Conservation (phyloP, 176 grass and related monocot genomes). For the Carex cristatella region DNA sequence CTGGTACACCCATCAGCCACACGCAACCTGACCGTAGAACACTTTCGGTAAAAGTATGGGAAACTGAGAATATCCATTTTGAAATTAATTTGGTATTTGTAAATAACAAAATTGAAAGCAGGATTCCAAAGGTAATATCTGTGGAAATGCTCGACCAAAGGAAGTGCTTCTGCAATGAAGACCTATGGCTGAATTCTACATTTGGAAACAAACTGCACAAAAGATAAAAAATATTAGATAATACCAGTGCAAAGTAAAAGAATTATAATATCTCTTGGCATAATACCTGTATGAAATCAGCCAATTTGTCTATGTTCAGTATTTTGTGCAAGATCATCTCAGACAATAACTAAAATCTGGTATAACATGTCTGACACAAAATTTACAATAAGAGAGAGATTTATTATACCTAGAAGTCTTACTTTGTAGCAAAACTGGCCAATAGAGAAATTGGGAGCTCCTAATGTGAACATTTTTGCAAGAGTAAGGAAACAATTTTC, state of each 20-base stretch:
- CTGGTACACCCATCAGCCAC: conserved; percentile 96
- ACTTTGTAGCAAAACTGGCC: conserved; percentile 72
- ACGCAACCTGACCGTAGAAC: conserved; percentile 87
- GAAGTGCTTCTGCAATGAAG: conserved; percentile 55
- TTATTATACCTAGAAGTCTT: conserved; percentile 49
- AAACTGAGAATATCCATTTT: conserved; percentile 35
- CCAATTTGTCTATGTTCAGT: not conserved
- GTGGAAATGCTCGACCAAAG: conserved; percentile 62
- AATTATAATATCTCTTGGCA: not conserved
- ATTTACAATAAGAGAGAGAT: not conserved
- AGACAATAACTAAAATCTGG: not conserved
- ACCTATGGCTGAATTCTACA: conserved; percentile 58
- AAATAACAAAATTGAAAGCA: conserved; percentile 50
- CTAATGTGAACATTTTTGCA: conserved; percentile 67
- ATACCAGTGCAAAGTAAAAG: not conserved
- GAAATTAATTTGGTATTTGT: conserved; percentile 54
- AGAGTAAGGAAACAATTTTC: conserved; percentile 56
- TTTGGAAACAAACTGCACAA: conserved; percentile 49
- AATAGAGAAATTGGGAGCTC: conserved; percentile 86
- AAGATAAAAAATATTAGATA: conserved; percentile 1
- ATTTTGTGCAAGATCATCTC: not conserved
- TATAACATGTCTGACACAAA: not conserved
- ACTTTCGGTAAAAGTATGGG: conserved; percentile 48
- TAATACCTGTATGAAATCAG: not conserved
- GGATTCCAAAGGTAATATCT: conserved; percentile 64